Conservation (phyloP, 306 rosid species). For the Fragaria nilgerrensis region DNA sequence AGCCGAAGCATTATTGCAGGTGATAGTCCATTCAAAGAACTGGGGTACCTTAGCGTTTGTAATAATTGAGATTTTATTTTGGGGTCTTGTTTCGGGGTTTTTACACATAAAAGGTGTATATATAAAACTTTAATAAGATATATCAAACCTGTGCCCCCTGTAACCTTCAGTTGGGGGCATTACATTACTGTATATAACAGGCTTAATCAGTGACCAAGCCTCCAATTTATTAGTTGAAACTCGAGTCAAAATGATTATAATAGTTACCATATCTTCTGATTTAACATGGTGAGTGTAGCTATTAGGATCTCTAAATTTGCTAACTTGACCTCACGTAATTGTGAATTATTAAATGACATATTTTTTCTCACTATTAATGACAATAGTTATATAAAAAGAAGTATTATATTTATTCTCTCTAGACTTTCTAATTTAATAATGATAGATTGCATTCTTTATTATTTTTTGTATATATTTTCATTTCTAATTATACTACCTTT, state of each 20-base stretch:
- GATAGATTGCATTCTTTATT: too few species aligned
- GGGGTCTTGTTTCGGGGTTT: constrained; percentile 58
- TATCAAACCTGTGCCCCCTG: neutral
- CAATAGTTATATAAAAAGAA: too few species aligned
- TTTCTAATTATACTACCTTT: too few species aligned
- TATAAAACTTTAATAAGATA: constrained; percentile 35
- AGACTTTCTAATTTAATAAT: too few species aligned
- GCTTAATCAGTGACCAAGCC: neutral
- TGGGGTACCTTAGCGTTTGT: constrained; percentile 73
- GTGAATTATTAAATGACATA: too few species aligned
- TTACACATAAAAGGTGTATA: constrained; percentile 61
- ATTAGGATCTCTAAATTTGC: too few species aligned
- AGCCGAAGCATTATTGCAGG: constrained; percentile 53
- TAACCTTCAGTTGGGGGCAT: constrained; percentile 5
- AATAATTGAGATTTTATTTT: constrained; percentile 52
- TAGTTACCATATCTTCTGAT: neutral
- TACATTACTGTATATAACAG: neutral
- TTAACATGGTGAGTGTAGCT: too few species aligned
- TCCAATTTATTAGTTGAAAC: neutral
- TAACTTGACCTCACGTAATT: too few species aligned
- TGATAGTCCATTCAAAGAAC: constrained; percentile 51
- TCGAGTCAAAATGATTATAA: neutral
- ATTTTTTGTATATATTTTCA: too few species aligned
- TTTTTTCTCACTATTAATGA: too few species aligned
- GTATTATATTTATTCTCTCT: too few species aligned